These are phyloP conservation scores for Hanseniaspora valbyensis DNA, from an alignment of 805 yeast species.

Conservation along the genomic window DNA sequence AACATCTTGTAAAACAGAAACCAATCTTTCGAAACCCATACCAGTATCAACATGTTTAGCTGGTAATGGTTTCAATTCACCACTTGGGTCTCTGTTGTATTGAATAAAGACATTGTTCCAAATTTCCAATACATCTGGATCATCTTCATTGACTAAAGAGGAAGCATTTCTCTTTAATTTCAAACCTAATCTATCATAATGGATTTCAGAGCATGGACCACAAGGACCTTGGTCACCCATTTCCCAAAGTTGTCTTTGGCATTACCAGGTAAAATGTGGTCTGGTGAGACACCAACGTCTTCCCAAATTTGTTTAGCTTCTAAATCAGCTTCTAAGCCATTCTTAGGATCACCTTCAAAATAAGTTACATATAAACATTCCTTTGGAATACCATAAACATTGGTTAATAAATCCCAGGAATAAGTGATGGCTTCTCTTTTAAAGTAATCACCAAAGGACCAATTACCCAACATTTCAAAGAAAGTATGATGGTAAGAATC, in stretches of 20 bases:
- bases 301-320: conserved; percentile 87
- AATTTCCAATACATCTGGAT: conserved; percentile 92
- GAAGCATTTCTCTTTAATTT: conserved; percentile 79
- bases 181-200: conserved; percentile 86
- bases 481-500: conserved; percentile 98
- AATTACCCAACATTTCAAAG: conserved; percentile 98
- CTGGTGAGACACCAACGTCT: conserved; percentile 77
- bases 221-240: conserved; percentile 99
- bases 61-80: conserved; percentile 70
- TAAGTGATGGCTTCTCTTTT: conserved; percentile 81
- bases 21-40: conserved; percentile 96
- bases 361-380: conserved; percentile 88
- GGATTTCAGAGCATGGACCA: conserved; percentile 98
- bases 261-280: conserved; percentile 85
- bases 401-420: conserved; percentile 86
- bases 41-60: conserved; percentile 97
- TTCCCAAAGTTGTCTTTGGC: conserved; percentile 97
- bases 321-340: conserved; percentile 81
- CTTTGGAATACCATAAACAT: conserved; percentile 65
- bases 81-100: conserved; percentile 86
- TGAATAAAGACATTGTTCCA: conserved; percentile 98
- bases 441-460: conserved; percentile 99
- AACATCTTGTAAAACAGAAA: conserved; percentile 83
- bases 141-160: conserved; percentile 83
- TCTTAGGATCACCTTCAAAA: conserved; percentile 80